Evolutionary conservation across 78 protist species (phyloP).

Genomic region (Emiliania huxleyi): DNA sequence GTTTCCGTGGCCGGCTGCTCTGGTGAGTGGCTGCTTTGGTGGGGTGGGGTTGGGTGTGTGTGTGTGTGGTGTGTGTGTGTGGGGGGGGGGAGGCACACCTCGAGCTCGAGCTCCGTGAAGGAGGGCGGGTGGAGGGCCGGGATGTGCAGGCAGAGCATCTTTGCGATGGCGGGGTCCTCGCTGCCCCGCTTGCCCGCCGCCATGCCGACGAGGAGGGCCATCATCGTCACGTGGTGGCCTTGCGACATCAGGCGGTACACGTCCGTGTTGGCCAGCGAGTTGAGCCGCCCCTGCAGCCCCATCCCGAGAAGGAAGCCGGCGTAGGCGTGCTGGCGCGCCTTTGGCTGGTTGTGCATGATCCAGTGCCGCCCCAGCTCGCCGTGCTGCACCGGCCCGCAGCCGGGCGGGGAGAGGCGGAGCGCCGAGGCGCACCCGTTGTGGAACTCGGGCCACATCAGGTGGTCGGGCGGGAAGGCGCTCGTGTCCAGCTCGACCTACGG

Average conservation of each 20-base stretch:
- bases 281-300: constrained; percentile 73
- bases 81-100: no score
- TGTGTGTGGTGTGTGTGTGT: no score
- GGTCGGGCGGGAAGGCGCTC: neutral
- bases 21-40: no score
- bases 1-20: no score
- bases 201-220: constrained; percentile 84
- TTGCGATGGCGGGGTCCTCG: constrained; percentile 66
- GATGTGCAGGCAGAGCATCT: constrained; percentile 79
- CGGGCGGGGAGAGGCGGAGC: constrained; percentile 42
- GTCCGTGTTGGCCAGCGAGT: constrained; percentile 61
- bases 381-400: neutral
- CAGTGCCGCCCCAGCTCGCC: constrained; percentile 56
- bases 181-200: constrained; percentile 71
- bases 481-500: constrained; percentile 17
- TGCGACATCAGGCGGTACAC: constrained; percentile 27
- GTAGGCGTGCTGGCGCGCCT: constrained; percentile 3
- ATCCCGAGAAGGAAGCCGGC: constrained; percentile 81
- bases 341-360: constrained; percentile 71
- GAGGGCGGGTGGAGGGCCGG: constrained; percentile 85
- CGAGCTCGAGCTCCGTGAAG: constrained; percentile 61
- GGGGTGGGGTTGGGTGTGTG: no score
- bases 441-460: constrained; percentile 79
- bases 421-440: constrained; percentile 87
- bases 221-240: constrained; percentile 70